Evolutionary conservation across 352 stramenopile species (phyloP).

Genomic region (Peronospora tabacina): DNA sequence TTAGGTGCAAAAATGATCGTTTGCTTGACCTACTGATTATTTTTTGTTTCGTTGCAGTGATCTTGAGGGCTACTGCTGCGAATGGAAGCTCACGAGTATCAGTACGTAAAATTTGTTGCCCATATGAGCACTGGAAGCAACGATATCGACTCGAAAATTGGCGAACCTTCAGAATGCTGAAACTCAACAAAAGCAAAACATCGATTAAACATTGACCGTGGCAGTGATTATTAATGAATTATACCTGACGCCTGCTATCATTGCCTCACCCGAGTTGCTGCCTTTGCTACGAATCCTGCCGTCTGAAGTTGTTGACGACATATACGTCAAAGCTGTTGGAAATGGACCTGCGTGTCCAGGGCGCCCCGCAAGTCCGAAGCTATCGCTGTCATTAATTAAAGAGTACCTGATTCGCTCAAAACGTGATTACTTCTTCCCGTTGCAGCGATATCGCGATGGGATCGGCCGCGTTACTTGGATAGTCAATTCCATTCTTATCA

Average conservation of each 20-base stretch:
- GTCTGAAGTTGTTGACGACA: constrained; percentile 16
- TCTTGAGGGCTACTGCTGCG: constrained; percentile 9
- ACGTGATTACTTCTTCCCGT: constrained; percentile 28
- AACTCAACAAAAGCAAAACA: constrained; percentile 18
- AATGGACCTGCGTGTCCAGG: not conserved
- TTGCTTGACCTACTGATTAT: constrained; percentile 4
- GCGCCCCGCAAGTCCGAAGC: constrained; percentile 1
- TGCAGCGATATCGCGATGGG: constrained; percentile 25
- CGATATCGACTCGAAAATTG: constrained; percentile 1
- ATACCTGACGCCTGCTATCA: constrained; percentile 18
- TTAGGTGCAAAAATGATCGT: not conserved
- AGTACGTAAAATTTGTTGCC: constrained; percentile 25
- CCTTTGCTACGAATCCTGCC: constrained; percentile 28
- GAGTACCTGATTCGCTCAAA: constrained; percentile 13
- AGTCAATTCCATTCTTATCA: constrained; percentile 27
- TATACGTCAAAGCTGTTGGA: constrained; percentile 12
- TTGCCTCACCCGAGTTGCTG: constrained; percentile 12
- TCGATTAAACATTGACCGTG: constrained; percentile 17
- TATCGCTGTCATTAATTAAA: constrained; percentile 23
- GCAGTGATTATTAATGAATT: constrained; percentile 18
- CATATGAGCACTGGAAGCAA: constrained; percentile 8
- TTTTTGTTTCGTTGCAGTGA: constrained; percentile 14
- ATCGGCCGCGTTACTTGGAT: constrained; percentile 21
- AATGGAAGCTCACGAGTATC: constrained; percentile 26
- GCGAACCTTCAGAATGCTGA: constrained; percentile 11